Conservation (phyloP, 352 stramenopile species). For the Pythium aristosporum region DNA sequence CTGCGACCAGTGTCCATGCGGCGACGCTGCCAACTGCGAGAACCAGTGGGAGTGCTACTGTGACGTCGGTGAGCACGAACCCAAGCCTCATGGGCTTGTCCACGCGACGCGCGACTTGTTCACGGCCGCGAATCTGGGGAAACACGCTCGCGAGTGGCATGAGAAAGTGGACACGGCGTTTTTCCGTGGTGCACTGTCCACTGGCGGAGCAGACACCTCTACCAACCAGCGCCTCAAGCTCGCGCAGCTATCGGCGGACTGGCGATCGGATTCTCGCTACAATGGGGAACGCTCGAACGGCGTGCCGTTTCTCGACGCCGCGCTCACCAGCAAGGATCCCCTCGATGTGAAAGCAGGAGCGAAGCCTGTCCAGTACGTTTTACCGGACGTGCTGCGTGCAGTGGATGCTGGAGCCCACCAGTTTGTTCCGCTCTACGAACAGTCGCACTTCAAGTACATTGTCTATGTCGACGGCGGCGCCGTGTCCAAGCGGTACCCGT, state of each 20-base stretch:
- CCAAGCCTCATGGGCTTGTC: conserved; percentile 73
- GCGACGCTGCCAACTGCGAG: conserved; percentile 62
- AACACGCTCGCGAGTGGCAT: conserved; percentile 95
- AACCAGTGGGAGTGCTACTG: conserved; percentile 85
- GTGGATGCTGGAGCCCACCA: conserved; percentile 93
- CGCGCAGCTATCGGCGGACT: conserved; percentile 90
- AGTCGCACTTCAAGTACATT: conserved; percentile 97
- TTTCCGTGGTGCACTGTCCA: conserved; percentile 96
- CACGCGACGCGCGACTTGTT: conserved; percentile 89
- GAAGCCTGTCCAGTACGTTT: conserved; percentile 94
- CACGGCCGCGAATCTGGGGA: conserved; percentile 96
- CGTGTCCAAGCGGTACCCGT: conserved; percentile 97
- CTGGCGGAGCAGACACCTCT: conserved; percentile 92
- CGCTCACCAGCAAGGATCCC: conserved; percentile 96
- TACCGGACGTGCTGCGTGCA: conserved; percentile 48
- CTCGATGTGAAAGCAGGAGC: conserved; percentile 96
- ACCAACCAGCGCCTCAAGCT: conserved; percentile 97
- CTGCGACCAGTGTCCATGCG: conserved; percentile 73
- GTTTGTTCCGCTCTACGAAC: conserved; percentile 98
- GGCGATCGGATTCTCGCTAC: conserved; percentile 87
- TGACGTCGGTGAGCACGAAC: conserved; percentile 44
- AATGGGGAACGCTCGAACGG: conserved; percentile 73
- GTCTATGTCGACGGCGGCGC: conserved; percentile 97
- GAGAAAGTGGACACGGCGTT: conserved; percentile 97
- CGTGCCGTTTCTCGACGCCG: conserved; percentile 94